These are phyloP conservation scores for Sporisorium sorghi DNA, from an alignment of 1,284 basidiomycete genomes.

Conservation along the genomic window DNA sequence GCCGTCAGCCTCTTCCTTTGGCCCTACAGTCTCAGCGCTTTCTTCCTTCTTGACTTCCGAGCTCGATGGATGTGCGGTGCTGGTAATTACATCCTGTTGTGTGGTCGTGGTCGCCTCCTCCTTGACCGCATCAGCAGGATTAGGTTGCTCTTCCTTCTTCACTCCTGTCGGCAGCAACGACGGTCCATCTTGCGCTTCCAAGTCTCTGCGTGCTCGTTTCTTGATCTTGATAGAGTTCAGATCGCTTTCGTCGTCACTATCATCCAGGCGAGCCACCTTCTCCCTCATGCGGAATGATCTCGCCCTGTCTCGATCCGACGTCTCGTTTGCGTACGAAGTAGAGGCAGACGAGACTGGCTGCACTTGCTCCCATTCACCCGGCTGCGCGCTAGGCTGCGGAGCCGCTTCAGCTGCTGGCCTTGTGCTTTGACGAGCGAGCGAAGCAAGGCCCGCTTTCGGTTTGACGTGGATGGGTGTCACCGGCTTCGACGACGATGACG, in stretches of 20 bases:
- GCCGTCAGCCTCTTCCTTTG: conserved; percentile 8
- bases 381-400: conserved; percentile 77
- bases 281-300: conserved; percentile 56
- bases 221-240: conserved; percentile 51
- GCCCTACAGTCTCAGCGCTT: background rate
- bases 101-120: conserved; percentile 1
- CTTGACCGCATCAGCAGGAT: conserved; percentile 1
- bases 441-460: background rate
- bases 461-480: background rate
- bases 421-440: background rate
- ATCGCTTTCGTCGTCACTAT: conserved; percentile 44
- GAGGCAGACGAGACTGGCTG: conserved; percentile 18
- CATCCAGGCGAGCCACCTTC: conserved; percentile 21
- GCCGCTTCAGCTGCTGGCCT: conserved; percentile 74
- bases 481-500: conserved; percentile 1
- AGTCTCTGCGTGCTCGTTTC: conserved; percentile 33
- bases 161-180: background rate
- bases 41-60: background rate
- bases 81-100: background rate
- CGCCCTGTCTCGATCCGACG: conserved; percentile 49
- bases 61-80: background rate
- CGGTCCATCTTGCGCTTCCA: background rate
- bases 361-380: conserved; percentile 84
- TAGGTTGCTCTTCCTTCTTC: conserved; percentile 18
- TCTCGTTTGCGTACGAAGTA: background rate